Conservation (phyloP, 371 early-diverging fungal genomes). For the Mucor circinelloides region DNA sequence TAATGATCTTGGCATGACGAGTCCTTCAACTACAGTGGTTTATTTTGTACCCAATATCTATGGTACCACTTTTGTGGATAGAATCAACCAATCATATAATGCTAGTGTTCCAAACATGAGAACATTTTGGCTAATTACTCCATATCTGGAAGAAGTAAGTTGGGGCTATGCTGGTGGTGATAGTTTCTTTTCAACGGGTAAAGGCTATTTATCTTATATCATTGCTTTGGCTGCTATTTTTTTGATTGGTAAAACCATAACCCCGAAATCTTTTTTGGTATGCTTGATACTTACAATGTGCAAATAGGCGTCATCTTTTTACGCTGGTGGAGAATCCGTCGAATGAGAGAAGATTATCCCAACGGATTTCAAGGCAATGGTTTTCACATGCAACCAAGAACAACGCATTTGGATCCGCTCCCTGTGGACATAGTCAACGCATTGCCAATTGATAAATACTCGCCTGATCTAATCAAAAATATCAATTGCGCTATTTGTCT, state of each 20-base stretch:
- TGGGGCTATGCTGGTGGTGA: constrained; percentile 2
- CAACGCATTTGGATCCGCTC: constrained; percentile 30
- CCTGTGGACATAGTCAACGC: constrained; percentile 42
- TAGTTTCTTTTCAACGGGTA: constrained; percentile 19
- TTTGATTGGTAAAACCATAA: constrained; percentile 33
- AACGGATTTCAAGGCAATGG: constrained; percentile 7
- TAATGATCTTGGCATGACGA: constrained; percentile 20
- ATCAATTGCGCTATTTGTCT: constrained; percentile 36
- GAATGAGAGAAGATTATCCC: constrained; percentile 20
- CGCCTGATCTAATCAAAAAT: constrained; percentile 24
- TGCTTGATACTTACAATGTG: neutral
- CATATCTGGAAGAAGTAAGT: constrained; percentile 8
- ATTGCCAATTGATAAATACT: constrained; percentile 24
- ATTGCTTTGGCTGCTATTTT: constrained; percentile 43
- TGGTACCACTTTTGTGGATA: constrained; percentile 15
- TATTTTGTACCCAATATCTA: constrained; percentile 29
- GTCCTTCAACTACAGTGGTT: constrained; percentile 7
- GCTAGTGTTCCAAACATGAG: constrained; percentile 7
- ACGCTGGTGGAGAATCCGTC: constrained; percentile 48
- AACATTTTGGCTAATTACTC: constrained; percentile 15
- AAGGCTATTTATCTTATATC: constrained; percentile 44
- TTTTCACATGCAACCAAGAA: constrained; percentile 26
- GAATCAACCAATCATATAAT: constrained; percentile 11
- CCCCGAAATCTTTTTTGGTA: neutral
- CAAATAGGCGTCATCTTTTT: constrained; percentile 37